phyloP scores from a whole-genome alignment of 495 filamentous ascomycete species.

The Neurospora discreta region DNA sequence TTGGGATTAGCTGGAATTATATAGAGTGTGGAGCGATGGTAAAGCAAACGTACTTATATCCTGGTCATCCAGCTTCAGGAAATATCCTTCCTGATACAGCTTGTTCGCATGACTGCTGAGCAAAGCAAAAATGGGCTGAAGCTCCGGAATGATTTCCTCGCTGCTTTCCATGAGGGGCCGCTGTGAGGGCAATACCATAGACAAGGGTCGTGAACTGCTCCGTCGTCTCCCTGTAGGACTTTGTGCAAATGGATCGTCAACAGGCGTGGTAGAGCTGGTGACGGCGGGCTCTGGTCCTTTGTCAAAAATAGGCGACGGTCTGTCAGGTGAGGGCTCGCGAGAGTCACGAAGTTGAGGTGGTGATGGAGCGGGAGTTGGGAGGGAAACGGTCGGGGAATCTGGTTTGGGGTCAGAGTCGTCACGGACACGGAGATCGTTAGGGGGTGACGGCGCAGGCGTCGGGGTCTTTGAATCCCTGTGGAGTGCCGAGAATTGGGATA shows the following conservation, averaged over 20 bases:
- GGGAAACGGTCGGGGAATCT: conserved; percentile 14
- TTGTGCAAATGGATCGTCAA: conserved; percentile 13
- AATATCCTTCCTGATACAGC: conserved; percentile 95
- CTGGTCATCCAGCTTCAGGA: conserved; percentile 87
- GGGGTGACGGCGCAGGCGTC: conserved; percentile 26
- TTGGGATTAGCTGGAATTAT: conserved; percentile 12
- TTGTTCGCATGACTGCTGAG: conserved; percentile 95
- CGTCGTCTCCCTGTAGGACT: conserved; percentile 16
- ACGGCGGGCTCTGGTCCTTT: conserved; percentile 9
- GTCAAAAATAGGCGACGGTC: conserved; percentile 18
- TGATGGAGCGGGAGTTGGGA: conserved; percentile 7
- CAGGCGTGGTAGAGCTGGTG: conserved; percentile 14
- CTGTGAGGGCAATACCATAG: conserved; percentile 68
- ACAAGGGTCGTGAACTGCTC: conserved; percentile 41
- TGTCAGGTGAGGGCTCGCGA: conserved; percentile 15
- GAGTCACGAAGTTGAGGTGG: conserved; percentile 4
- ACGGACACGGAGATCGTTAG: conserved; percentile 15
- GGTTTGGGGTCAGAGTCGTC: conserved; percentile 16
- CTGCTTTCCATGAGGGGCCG: conserved; percentile 79
- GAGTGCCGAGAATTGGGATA: conserved; percentile 42
- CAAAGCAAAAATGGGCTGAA: conserved; percentile 87
- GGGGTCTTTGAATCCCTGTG: conserved; percentile 29
- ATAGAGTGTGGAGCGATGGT: background rate
- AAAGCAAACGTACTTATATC: conserved; percentile 58
- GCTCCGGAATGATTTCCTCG: conserved; percentile 77